Evolutionary conservation across 495 filamentous ascomycete species (phyloP), one percentile per base, ranked within the genome.

Genomic region (Xylaria sp.): DNA sequence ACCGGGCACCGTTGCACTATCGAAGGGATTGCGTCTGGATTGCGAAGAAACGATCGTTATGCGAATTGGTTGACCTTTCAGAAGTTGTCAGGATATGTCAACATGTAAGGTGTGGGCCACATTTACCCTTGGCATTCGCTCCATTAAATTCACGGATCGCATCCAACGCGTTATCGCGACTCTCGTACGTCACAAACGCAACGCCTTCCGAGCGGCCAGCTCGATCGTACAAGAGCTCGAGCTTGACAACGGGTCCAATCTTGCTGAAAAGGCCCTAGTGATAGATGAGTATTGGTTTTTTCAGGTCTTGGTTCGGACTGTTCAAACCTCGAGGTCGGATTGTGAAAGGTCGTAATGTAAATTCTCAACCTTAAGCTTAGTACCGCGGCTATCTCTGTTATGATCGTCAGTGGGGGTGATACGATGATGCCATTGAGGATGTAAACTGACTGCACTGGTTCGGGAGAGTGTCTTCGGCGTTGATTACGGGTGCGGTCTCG

Each of bases 321-420:
- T 55, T 19, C 83, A 61, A 88, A 95, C 95, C 76, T 93, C 86
- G 61, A 98, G 88, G 76, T 98, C 95, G 37, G 89, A 89, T 80
- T 95, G 91, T 31, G 92, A 93, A 67, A 98, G 87, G 52, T 98
- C 95, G 81, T 97, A 98, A 81, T 98, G 95, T 61, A 98, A 82
- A 78, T 97, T 97, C 71, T 97, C 93, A 59, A 98, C 91, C 66
- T 91, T 91, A 72, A 98, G 80, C 80, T 93, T 95, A 61, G 90
- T 85, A 75, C 92, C 89, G 35, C 83, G 73, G 46, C 83, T 68
- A n/a, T 87, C 81, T 78, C 83, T 86, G 75, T 21, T 35, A 68
- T 31, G 44, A 57, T 4, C 26, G 21, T 75, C 55, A 71, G 57
- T 74, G 74, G 40, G 55, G 72, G 31, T 70, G 50, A 33, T 31